Percentiles rank a stretch among this genome's conserved stretches.
phyloP scores from a whole-genome alignment of 1,139 yeast species.

The Schizosaccharomyces versatilis region DNA sequence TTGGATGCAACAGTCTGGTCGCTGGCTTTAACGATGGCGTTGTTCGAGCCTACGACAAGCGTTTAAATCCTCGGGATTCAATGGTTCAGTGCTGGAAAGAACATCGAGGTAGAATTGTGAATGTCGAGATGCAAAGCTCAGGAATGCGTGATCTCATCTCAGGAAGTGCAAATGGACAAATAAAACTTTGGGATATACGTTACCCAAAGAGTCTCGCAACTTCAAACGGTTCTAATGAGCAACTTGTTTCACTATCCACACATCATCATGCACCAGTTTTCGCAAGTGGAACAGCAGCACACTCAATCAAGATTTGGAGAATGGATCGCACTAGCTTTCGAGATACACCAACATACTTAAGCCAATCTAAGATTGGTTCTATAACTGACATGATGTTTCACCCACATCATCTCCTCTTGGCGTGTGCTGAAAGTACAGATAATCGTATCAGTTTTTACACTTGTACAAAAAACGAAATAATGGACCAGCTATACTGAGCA shows the following conservation, averaged over 20 bases:
- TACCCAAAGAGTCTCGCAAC: constrained; percentile 44
- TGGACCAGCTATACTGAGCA: too few relatives aligned
- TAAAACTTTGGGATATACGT: constrained; percentile 81
- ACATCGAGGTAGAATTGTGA: constrained; percentile 42
- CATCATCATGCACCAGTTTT: constrained; percentile 83
- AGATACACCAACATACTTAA: constrained; percentile 25
- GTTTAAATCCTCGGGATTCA: constrained; percentile 65
- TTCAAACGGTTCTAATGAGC: constrained; percentile 38
- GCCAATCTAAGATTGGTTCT: constrained; percentile 23
- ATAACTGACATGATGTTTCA: constrained; percentile 56
- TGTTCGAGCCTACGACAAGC: constrained; percentile 69
- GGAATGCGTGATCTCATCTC: constrained; percentile 78
- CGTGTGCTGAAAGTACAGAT: constrained; percentile 21
- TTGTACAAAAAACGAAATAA: neutral
- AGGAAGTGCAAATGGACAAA: constrained; percentile 59
- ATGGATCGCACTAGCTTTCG: constrained; percentile 41
- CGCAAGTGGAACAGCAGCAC: constrained; percentile 36
- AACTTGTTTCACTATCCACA: constrained; percentile 52
- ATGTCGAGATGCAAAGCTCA: constrained; percentile 89
- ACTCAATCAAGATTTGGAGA: constrained; percentile 63
- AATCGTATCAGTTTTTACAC: constrained; percentile 6
- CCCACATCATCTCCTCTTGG: constrained; percentile 87
- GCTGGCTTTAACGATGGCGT: constrained; percentile 93
- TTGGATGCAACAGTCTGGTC: constrained; percentile 73
- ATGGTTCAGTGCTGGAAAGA: constrained; percentile 65